Evolutionary conservation across 176 grass and related monocot genomes (phyloP), one percentile per base, ranked within the genome.

Genomic region (Eremochloa ophiuroides): DNA sequence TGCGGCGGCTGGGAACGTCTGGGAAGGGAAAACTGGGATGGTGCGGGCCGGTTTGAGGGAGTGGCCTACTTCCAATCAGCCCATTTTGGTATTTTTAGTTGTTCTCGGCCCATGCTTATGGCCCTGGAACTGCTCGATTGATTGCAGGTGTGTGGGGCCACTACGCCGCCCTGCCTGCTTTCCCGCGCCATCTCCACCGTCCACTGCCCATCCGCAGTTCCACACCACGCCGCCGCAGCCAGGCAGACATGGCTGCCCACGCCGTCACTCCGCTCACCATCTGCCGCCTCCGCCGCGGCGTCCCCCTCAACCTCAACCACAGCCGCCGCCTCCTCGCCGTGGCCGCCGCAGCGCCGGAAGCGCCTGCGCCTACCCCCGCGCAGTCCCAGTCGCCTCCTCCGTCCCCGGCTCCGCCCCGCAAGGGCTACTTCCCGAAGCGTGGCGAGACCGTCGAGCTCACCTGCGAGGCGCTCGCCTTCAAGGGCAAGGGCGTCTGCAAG

Each of bases 401-500:
- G n/a, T n/a, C 84, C n/a, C 23, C 87, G 37, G n/a, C 41, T 51
- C 35, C 60, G 4, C 50, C 50, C 67, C 46, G 71, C 9, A 67
- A 87, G 69, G 77, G 61, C 51, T 95, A 93, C 79, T 98, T 91
- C 42, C 92, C 88, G 62, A 98, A 95, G 92, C 89, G 91, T n/a
- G 48, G 63, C 51, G 92, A 98, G 83, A 88, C 85, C 1, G 15
- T 99, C 29, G 93, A 99, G 88, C 89, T 96, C 37, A 93, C 88
- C 6, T 99, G 97, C 84, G 97, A 96, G 85, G 80, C 83, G 22
- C 82, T 99, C 18, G 89, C 88, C 3, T 99, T 93, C 87, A 96
- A 99, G 76, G 97, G 91, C 0, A 93, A 99, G 76, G 93, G 97
- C 43, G 85, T 99, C 5, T 99, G 97, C 87, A 99, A 83, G 73